Evolutionary conservation across 176 grass and related monocot species (phyloP).

Genomic region (Cenchrus purpureus): DNA sequence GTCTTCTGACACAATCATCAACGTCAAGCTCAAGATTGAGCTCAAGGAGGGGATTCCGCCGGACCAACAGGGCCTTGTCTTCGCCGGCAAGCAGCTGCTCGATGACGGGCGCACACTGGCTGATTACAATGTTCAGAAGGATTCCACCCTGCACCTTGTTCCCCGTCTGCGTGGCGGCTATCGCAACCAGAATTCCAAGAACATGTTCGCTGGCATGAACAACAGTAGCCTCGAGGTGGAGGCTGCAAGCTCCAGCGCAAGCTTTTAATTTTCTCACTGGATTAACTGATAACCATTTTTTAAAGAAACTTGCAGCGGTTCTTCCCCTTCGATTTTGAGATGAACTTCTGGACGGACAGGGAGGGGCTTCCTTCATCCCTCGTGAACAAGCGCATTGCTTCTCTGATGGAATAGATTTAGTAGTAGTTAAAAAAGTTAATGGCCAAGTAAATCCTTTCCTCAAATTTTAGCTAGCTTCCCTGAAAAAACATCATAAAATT

Average conservation of each 20-base stretch:
- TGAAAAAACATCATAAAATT: no score
- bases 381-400: no score
- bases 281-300: not conserved
- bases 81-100: conserved; percentile 50
- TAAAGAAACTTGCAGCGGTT: not conserved
- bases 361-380: no score
- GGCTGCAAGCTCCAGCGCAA: not conserved
- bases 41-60: conserved; percentile 70
- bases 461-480: no score
- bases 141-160: conserved; percentile 52
- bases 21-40: conserved; percentile 67
- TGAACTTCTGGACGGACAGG: no score
- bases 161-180: not conserved
- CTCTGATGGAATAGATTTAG: no score
- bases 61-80: conserved; percentile 62
- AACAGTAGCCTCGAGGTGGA: not conserved
- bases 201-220: not conserved
- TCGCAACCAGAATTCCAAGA: not conserved
- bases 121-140: conserved; percentile 69
- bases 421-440: no score
- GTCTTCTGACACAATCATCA: conserved; percentile 57
- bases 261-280: not conserved
- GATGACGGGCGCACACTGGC: conserved; percentile 60
- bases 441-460: no score
- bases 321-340: not conserved